Evolutionary conservation across 208 protist species (phyloP).

Genomic region (Crithidia expoeki): DNA sequence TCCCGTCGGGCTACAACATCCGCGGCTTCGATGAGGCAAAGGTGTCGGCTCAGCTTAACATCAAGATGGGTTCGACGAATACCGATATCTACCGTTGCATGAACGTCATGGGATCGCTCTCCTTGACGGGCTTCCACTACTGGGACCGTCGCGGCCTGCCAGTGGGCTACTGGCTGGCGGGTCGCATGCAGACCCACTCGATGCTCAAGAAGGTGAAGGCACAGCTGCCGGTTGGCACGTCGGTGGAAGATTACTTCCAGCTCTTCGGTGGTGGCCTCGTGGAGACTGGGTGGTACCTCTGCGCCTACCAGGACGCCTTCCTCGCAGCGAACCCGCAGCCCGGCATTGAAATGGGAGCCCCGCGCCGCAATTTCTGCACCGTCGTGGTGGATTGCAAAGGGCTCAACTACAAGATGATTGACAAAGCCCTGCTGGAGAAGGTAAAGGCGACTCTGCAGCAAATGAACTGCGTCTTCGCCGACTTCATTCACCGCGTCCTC

Average conservation of each 20-base stretch:
- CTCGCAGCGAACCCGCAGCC: constrained; percentile 34
- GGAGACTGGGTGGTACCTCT: constrained; percentile 46
- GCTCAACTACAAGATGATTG: constrained; percentile 68
- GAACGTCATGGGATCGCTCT: constrained; percentile 33
- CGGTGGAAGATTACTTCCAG: constrained; percentile 39
- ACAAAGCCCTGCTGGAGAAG: constrained; percentile 57
- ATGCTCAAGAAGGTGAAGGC: constrained; percentile 41
- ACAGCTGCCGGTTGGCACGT: constrained; percentile 41
- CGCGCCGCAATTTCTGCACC: constrained; percentile 48
- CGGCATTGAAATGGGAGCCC: constrained; percentile 35
- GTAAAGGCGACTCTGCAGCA: constrained; percentile 42
- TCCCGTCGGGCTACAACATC: constrained; percentile 53
- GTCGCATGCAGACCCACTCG: constrained; percentile 41
- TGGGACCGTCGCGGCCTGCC: constrained; percentile 61
- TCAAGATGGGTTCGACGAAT: background rate
- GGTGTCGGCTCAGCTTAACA: constrained; percentile 20
- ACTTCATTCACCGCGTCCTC: constrained; percentile 64
- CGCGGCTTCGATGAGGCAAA: constrained; percentile 60
- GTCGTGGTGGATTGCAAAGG: constrained; percentile 59
- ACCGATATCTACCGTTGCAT: constrained; percentile 41
- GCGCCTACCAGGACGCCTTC: constrained; percentile 46
- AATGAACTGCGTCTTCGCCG: constrained; percentile 52
- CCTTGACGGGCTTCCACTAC: constrained; percentile 53
- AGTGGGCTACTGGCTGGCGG: constrained; percentile 47
- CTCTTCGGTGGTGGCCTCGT: constrained; percentile 35